These are phyloP conservation scores for Thelonectria blattea DNA, from an alignment of 2,329 filamentous ascomycete genomes.

Conservation along the genomic window DNA sequence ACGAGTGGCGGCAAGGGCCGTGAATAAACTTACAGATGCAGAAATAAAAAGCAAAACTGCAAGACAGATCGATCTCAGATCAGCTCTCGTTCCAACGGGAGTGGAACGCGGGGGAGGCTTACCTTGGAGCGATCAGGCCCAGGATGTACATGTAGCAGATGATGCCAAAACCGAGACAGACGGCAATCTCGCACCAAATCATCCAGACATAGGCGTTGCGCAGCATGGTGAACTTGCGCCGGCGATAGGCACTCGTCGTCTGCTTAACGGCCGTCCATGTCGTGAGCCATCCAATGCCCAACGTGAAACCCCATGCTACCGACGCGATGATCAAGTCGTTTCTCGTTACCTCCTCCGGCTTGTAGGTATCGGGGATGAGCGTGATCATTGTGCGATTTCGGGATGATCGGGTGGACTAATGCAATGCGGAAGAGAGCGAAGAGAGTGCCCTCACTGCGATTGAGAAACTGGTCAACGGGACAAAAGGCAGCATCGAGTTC, in stretches of 20 bases:
- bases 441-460: background rate
- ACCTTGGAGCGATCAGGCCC: conserved; percentile 23
- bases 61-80: background rate
- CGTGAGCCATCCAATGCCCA: conserved; percentile 47
- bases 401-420: background rate
- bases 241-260: conserved; percentile 40
- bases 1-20: background rate
- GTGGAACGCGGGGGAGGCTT: background rate
- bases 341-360: conserved; percentile 16
- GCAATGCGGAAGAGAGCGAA: background rate
- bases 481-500: background rate
- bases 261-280: conserved; percentile 46
- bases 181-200: conserved; percentile 52
- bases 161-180: conserved; percentile 48
- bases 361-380: conserved; percentile 13
- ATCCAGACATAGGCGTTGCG: conserved; percentile 52
- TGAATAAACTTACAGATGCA: conserved; percentile 11
- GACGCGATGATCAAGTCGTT: conserved; percentile 33
- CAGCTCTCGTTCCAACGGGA: background rate
- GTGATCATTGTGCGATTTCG: conserved; percentile 18
- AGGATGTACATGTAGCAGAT: conserved; percentile 38
- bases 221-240: conserved; percentile 35
- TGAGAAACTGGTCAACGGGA: background rate
- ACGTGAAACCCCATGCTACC: conserved; percentile 44
- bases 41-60: conserved; percentile 15